Evolutionary conservation across 2,329 filamentous ascomycete species (phyloP), one percentile per base, ranked within the genome.

Genomic region (Nemania sp.): DNA sequence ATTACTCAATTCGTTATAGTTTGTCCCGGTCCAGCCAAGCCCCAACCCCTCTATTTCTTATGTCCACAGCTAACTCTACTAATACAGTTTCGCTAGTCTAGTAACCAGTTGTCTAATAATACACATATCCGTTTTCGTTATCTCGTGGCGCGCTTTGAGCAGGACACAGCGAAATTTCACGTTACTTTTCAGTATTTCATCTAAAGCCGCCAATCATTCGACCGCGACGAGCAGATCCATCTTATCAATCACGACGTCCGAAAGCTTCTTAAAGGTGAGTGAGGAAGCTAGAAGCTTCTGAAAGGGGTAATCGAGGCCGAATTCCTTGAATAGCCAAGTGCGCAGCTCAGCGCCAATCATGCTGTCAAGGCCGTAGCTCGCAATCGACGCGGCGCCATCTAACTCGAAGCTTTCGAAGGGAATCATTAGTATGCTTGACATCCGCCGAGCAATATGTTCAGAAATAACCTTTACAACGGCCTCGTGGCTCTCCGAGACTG

Each of bases 311-410:
- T 83, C 80, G 0, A 82, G 71, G 18, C 76, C 72, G 41, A 75
- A 78, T 67, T 80, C 78, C 49, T 75, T 77, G 73, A 79, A 80
- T 20, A 80, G 69, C 77, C 79, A 79, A 32, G 74, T 79, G 24
- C 79, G 72, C 47, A 81, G 59, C 73, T 81, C 79, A 1, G 78
- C 75, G 0, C 77, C 79, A 20, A 80, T 74, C 79, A 81, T 80
- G 68, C 75, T 77, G 67, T 81, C 80, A 1, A 81, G 58, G 1
- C 79, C 79, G 57, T 80, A 79, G 20, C 61, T 68, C 2, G 74
- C 77, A n/a, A 81, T 71, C 5, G 76, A 76, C 11, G 58, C 22
- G 10, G 27, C 8, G 7, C 70, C 70, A 5, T 70, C 64, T 1
- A 70, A 43, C 47, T 73, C 73, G 49, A 76, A 68, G 3, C 49